phyloP scores from a whole-genome alignment of 306 rosid genomes.

The Sindora glabra region DNA sequence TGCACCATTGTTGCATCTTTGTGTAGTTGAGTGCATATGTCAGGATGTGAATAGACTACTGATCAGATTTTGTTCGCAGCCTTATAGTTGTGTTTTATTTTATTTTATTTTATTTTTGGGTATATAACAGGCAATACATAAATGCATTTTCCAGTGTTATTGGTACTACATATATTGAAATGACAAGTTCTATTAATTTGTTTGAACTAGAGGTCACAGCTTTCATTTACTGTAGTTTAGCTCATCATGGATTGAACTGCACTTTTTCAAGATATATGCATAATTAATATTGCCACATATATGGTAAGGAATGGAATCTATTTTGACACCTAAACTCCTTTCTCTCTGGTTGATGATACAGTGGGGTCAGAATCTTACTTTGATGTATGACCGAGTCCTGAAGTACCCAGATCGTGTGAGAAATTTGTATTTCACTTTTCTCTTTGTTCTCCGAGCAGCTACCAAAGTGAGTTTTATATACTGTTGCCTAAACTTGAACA shows the following conservation, averaged over 20 bases:
- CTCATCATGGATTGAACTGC: not conserved
- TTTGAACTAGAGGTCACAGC: not conserved
- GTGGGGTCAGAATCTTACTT: conserved; percentile 85
- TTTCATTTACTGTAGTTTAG: not conserved
- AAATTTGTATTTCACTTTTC: conserved; percentile 88
- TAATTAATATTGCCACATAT: not conserved
- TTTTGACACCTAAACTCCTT: conserved; percentile 5
- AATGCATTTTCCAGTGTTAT: too few relatives aligned
- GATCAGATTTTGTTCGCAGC: not conserved
- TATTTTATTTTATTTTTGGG: not conserved
- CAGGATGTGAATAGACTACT: not conserved
- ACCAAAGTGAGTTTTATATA: conserved; percentile 61
- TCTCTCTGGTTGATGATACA: conserved; percentile 30
- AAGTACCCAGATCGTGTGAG: conserved; percentile 83
- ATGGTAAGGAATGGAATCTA: not conserved
- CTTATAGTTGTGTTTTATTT: not conserved
- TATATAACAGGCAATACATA: not conserved
- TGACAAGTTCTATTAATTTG: not conserved
- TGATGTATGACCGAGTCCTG: conserved; percentile 77
- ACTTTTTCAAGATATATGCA: not conserved
- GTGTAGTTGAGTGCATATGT: conserved; percentile 7
- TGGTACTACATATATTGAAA: not conserved
- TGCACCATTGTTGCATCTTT: not conserved
- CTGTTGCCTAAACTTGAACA: not conserved
- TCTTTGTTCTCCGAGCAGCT: conserved; percentile 92